phyloP scores from a whole-genome alignment of 1,139 yeast species.

The Candida pseudoviswanathii region DNA sequence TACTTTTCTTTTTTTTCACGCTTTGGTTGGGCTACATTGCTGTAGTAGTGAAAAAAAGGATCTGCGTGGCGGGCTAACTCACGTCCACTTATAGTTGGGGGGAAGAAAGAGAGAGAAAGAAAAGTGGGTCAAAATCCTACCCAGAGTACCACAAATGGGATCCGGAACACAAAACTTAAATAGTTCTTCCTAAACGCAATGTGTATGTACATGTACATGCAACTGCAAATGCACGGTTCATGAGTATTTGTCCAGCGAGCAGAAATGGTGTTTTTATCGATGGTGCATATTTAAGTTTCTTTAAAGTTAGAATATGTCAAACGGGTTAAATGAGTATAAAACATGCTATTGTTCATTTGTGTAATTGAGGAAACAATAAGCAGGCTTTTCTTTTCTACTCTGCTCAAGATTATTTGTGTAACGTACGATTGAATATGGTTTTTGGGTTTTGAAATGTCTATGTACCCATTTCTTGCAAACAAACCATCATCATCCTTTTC shows the following conservation, averaged over 20 bases:
- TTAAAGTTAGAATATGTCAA: not conserved
- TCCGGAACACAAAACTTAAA: no score
- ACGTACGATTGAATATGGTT: not conserved
- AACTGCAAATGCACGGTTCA: not conserved
- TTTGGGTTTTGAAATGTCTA: no score
- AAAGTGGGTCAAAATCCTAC: not conserved
- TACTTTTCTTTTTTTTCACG: not conserved
- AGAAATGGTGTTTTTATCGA: not conserved
- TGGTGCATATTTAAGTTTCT: not conserved
- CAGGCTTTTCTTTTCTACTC: not conserved
- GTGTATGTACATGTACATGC: not conserved
- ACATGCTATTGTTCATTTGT: not conserved
- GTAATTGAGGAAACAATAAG: constrained; percentile 1
- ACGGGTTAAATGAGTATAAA: not conserved
- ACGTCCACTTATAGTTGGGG: no score
- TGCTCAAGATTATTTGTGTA: not conserved
- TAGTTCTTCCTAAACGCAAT: not conserved
- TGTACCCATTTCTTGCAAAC: no score
- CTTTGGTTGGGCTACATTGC: not conserved
- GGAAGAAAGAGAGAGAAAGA: not conserved
- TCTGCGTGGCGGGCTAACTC: not conserved
- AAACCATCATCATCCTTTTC: no score
- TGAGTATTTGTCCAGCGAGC: no score
- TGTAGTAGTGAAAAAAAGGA: not conserved
- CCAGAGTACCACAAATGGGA: no score